Evolutionary conservation across 352 stramenopile species (phyloP).

Genomic region (Aphanomyces cochlioides): DNA sequence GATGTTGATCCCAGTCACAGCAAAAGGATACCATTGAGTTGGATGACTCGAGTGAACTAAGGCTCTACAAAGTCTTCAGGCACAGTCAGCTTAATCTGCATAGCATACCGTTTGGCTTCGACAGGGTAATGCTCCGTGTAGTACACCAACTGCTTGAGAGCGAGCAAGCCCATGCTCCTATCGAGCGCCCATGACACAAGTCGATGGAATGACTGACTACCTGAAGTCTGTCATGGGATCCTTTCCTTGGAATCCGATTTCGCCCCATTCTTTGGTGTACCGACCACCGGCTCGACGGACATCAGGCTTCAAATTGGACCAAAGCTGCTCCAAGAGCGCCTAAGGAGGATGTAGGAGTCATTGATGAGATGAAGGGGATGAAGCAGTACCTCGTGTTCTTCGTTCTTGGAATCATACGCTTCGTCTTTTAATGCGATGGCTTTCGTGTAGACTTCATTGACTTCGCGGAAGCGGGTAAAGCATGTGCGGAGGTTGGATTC

Average conservation of each 20-base stretch:
- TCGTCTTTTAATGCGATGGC: constrained; percentile 59
- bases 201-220: neutral
- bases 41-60: constrained; percentile 80
- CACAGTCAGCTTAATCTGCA: neutral
- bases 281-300: constrained; percentile 65
- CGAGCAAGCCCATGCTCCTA: constrained; percentile 74
- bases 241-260: constrained; percentile 84
- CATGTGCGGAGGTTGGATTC: constrained; percentile 64
- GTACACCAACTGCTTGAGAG: constrained; percentile 68
- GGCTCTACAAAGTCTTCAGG: constrained; percentile 39
- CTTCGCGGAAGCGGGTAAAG: constrained; percentile 65
- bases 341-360: constrained; percentile 23
- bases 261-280: constrained; percentile 84
- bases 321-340: constrained; percentile 77
- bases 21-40: constrained; percentile 82
- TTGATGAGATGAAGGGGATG: neutral
- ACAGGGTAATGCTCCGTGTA: constrained; percentile 71
- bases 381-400: constrained; percentile 48
- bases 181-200: neutral
- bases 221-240: constrained; percentile 83
- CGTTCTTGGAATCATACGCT: constrained; percentile 59
- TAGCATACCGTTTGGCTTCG: constrained; percentile 60
- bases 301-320: constrained; percentile 71
- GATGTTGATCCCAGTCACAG: constrained; percentile 84
- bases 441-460: constrained; percentile 65